Evolutionary conservation across 495 filamentous ascomycete species (phyloP), one percentile per base, ranked within the genome.

Genomic region (Mytilinidion resinicola): DNA sequence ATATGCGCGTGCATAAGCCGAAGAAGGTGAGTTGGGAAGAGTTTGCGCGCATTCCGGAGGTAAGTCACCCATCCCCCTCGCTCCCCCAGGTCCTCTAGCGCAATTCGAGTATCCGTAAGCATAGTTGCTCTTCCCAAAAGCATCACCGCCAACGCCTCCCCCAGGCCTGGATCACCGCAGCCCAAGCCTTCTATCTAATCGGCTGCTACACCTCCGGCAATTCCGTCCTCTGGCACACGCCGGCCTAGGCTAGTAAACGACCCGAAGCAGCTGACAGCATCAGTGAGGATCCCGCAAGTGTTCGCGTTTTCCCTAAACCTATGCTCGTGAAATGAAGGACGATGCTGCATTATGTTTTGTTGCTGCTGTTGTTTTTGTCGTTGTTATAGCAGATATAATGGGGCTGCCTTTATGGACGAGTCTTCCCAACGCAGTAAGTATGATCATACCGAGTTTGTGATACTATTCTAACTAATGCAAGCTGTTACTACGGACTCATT

Each of bases 151-250:
- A 51, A 35, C 48, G 59, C 59, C 25, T 39, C 41, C 9, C 3
- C 33, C 49, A 91, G 86, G 87, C 86, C 3, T 96, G 89, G 88
- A 92, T 96, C 51, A 97, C 92, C 15, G 92, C 92, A 2, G 83
- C 84, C 8, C 92, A 97, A 74, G 92, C 91, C 17, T 78, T 97
- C 60, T 85, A 89, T 65, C 76, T 91, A 6, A 78, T 96, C 30
- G 86, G 90, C 19, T 82, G 80, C 4, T 90, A 89, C 68, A 57
- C 73, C 17, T 57, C 74, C 1, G 87, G 86, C 5, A 82, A 92
- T 72, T 82, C 76, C 17, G 82, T 95, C 39, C 84, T 97, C 20
- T 96, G 90, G 85, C 92, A 97, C 67, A 97, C 67, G 91, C 92
- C 0, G 92, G 88, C 41, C 25, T 30, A 6, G 25, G 25, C 25